Evolutionary conservation across 441 rosid genomes (phyloP).

Genomic region (Gossypium gossypioides): DNA sequence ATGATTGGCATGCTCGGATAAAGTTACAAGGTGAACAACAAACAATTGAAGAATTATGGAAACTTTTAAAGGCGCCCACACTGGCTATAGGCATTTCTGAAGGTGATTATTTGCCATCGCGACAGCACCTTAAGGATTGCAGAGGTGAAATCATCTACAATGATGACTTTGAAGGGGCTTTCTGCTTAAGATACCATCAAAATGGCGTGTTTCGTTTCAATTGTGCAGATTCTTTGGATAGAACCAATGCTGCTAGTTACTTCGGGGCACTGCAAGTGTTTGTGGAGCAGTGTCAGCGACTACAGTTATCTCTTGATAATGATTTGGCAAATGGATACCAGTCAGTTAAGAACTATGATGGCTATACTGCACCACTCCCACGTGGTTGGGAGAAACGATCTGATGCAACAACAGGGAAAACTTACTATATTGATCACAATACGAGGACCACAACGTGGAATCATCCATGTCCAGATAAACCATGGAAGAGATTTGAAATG

Average conservation of each 20-base stretch:
- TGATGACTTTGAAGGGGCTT: slow-evolving; percentile 73
- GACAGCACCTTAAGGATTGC: slow-evolving; percentile 73
- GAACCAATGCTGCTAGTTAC: slow-evolving; percentile 96
- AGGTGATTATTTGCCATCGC: slow-evolving; percentile 80
- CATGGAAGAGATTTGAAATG: slow-evolving; percentile 98
- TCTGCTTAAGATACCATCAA: slow-evolving; percentile 90
- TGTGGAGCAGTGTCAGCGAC: slow-evolving; percentile 85
- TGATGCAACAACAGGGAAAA: slow-evolving; percentile 84
- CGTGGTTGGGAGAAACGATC: slow-evolving; percentile 94
- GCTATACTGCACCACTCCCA: slow-evolving; percentile 82
- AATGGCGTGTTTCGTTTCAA: slow-evolving; percentile 90
- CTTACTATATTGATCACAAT: slow-evolving; percentile 84
- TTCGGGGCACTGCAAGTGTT: slow-evolving; percentile 91
- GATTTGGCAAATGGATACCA: slow-evolving; percentile 43
- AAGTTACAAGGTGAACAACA: slow-evolving; percentile 77
- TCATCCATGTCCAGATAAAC: slow-evolving; percentile 95
- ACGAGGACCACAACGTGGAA: slow-evolving; percentile 88
- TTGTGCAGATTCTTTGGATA: slow-evolving; percentile 94
- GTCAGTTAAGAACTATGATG: slow-evolving; percentile 47
- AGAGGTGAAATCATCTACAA: slow-evolving; percentile 73
- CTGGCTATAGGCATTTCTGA: slow-evolving; percentile 67
- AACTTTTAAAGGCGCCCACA: slow-evolving; percentile 64
- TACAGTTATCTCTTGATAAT: slow-evolving; percentile 82
- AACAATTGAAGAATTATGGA: slow-evolving; percentile 91
- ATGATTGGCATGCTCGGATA: slow-evolving; percentile 89